Percentiles rank a stretch among this genome's conserved stretches.
Conservation (phyloP, 148 eudicot species). For the Cornus suecica region DNA sequence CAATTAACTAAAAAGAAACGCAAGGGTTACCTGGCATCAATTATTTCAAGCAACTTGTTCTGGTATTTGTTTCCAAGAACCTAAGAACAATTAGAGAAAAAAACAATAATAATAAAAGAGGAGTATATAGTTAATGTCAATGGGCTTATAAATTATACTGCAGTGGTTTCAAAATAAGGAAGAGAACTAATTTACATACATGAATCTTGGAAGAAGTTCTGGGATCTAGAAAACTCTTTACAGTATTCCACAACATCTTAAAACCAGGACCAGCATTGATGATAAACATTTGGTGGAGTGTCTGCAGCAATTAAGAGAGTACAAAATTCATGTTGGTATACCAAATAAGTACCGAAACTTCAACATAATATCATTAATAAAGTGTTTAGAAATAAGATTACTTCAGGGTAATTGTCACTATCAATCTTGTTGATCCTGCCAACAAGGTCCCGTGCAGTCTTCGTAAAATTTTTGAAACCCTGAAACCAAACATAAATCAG, state of each 20-base stretch:
- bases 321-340: slow-evolving; percentile 8
- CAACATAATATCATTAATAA: not conserved
- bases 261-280: slow-evolving; percentile 99
- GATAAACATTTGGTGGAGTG: slow-evolving; percentile 90
- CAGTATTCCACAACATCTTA: slow-evolving; percentile 84
- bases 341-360: not conserved
- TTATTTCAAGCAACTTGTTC: slow-evolving; percentile 87
- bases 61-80: slow-evolving; percentile 91
- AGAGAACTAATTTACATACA: slow-evolving; percentile 18
- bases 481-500: slow-evolving; percentile 19
- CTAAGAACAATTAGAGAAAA: slow-evolving; percentile 24
- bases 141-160: not conserved
- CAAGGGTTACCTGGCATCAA: slow-evolving; percentile 64
- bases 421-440: slow-evolving; percentile 87
- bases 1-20: not conserved
- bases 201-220: slow-evolving; percentile 88
- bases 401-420: slow-evolving; percentile 98
- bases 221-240: slow-evolving; percentile 89
- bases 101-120: no score
- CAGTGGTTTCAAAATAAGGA: not conserved
- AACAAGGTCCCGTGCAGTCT: slow-evolving; percentile 82
- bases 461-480: slow-evolving; percentile 88
- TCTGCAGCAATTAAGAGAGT: slow-evolving; percentile 42
- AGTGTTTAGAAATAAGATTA: slow-evolving; percentile 20
- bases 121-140: slow-evolving; percentile 1